Percentiles rank a stretch among this genome's conserved stretches.
phyloP scores from a whole-genome alignment of 441 rosid species.

The Aleurites moluccanus region DNA sequence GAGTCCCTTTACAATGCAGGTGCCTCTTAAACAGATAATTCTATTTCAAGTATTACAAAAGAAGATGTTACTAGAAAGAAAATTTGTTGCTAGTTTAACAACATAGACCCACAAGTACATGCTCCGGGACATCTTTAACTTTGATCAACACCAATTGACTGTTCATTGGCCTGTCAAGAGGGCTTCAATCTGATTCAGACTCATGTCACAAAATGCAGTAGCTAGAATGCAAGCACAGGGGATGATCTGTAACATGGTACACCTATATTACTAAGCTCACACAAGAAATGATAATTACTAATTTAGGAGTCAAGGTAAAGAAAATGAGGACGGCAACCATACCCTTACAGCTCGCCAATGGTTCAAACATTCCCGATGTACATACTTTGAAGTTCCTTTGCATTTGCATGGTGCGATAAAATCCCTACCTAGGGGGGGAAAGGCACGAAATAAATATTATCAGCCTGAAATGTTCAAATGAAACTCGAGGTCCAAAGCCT shows the following conservation, averaged over 20 bases:
- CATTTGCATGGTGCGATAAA: slow-evolving; percentile 99
- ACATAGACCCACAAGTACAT: background rate
- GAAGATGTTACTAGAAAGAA: background rate
- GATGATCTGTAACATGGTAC: background rate
- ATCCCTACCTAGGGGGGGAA: slow-evolving; percentile 73
- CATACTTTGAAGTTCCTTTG: slow-evolving; percentile 97
- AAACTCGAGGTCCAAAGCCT: background rate
- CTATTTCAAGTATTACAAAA: background rate
- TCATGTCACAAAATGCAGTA: background rate
- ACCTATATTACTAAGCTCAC: slow-evolving; percentile 10
- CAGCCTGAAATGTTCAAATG: slow-evolving; percentile 7
- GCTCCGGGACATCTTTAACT: background rate
- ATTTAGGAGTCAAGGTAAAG: background rate
- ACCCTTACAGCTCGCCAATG: slow-evolving; percentile 99
- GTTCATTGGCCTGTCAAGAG: background rate
- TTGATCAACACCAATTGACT: background rate
- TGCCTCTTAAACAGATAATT: background rate
- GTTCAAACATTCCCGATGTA: slow-evolving; percentile 96
- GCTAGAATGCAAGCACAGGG: background rate
- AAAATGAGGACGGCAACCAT: slow-evolving; percentile 8
- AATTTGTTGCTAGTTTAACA: background rate
- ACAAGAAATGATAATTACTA: slow-evolving; percentile 1
- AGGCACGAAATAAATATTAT: background rate
- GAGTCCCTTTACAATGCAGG: background rate
- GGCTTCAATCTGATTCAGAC: background rate